phyloP scores from a whole-genome alignment of 441 rosid species.

The Capsella rubella region DNA sequence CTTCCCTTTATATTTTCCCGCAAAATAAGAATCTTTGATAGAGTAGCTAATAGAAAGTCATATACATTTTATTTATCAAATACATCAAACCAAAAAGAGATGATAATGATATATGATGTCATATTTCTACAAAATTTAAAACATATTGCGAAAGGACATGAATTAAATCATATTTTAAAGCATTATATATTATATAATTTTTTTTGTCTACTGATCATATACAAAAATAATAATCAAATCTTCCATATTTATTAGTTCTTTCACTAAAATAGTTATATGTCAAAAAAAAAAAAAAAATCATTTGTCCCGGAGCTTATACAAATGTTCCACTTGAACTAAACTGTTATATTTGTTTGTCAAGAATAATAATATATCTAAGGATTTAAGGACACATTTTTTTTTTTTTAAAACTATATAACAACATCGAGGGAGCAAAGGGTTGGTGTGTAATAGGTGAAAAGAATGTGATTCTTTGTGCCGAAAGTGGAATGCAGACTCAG shows the following conservation, averaged over 20 bases:
- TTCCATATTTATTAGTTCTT: not conserved
- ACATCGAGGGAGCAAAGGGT: slow-evolving; percentile 39
- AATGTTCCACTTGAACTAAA: slow-evolving; percentile 26
- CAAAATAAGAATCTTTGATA: not conserved
- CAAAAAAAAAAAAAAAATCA: too few relatives aligned
- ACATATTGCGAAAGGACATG: not conserved
- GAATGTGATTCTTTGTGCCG: slow-evolving; percentile 39
- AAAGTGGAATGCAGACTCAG: slow-evolving; percentile 47
- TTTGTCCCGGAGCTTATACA: not conserved
- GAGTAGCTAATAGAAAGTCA: not conserved
- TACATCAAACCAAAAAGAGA: not conserved
- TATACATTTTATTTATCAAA: not conserved
- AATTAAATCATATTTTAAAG: not conserved
- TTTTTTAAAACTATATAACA: slow-evolving; percentile 2
- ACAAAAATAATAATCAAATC: not conserved
- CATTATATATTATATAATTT: slow-evolving; percentile 9
- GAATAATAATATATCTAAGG: slow-evolving; percentile 11
- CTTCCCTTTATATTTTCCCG: not conserved
- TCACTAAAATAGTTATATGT: not conserved
- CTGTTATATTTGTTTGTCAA: slow-evolving; percentile 1
- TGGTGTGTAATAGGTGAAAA: slow-evolving; percentile 38
- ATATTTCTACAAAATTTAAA: not conserved
- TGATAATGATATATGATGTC: not conserved
- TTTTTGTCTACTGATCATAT: not conserved
- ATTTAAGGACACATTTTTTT: slow-evolving; percentile 11